These are phyloP conservation scores for Aspergillus ustus DNA, from an alignment of 2,329 filamentous ascomycete species.

Conservation along the genomic window DNA sequence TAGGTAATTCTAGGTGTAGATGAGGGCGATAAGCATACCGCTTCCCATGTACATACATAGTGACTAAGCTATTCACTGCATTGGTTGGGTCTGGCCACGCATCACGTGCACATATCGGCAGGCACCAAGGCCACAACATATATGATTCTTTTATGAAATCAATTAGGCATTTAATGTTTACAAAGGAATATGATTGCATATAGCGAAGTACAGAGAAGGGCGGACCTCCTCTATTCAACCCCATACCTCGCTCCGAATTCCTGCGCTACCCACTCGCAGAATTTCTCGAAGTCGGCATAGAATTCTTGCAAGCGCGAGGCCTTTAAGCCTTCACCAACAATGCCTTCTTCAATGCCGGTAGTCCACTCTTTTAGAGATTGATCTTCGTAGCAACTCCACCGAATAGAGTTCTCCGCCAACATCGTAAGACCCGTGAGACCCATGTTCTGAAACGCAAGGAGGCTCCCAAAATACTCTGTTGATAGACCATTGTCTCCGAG, in stretches of 20 bases:
- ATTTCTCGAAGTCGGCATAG: constrained; percentile 82
- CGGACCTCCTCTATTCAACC: background rate
- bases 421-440: constrained; percentile 84
- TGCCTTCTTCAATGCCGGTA: constrained; percentile 73
- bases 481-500: constrained; percentile 82
- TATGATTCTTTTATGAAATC: background rate
- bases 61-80: background rate
- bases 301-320: constrained; percentile 76
- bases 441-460: constrained; percentile 90
- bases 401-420: constrained; percentile 88
- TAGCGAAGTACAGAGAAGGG: background rate
- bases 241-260: constrained; percentile 61
- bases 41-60: background rate
- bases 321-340: constrained; percentile 71
- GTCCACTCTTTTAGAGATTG: constrained; percentile 72
- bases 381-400: constrained; percentile 89
- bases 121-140: background rate
- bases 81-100: background rate
- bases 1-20: background rate
- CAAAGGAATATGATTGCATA: background rate
- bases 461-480: constrained; percentile 91
- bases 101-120: background rate
- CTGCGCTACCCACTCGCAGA: constrained; percentile 85
- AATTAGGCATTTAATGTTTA: background rate
- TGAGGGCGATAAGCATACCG: background rate